Conservation (phyloP, 75 land plant species). For the Chamaecyparis obtusa region DNA sequence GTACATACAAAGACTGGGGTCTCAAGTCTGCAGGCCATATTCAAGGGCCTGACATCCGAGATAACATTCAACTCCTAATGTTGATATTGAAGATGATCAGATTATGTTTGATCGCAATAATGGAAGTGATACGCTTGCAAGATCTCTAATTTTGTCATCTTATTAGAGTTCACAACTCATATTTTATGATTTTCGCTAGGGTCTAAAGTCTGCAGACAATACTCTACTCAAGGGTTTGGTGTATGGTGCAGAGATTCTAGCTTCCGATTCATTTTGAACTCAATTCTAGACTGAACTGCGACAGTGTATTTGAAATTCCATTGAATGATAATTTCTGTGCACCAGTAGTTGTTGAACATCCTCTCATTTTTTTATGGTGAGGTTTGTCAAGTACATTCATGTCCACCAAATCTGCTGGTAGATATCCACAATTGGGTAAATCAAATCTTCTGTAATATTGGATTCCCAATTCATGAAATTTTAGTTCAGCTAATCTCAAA, state of each 20-base stretch:
- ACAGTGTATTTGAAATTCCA: constrained; percentile 93
- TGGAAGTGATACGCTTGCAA: constrained; percentile 91
- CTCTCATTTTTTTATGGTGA: constrained; percentile 91
- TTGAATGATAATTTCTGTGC: constrained; percentile 75
- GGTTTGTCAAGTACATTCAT: constrained; percentile 77
- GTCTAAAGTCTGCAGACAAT: constrained; percentile 88
- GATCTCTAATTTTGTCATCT: constrained; percentile 95
- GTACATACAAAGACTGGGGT: too few species aligned
- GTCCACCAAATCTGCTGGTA: background rate
- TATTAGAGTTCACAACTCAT: constrained; percentile 93
- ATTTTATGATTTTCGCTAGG: constrained; percentile 96
- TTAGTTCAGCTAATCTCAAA: background rate
- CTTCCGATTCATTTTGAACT: constrained; percentile 81
- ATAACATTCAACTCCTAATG: constrained; percentile 96
- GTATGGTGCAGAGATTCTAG: constrained; percentile 84
- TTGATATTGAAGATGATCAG: constrained; percentile 96
- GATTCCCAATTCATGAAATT: background rate
- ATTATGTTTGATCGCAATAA: constrained; percentile 92
- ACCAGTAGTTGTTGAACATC: too few species aligned
- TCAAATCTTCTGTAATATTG: background rate
- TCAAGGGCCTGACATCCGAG: constrained; percentile 43
- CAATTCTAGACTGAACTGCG: constrained; percentile 85
- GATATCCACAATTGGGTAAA: background rate
- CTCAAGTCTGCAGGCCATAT: too few species aligned
- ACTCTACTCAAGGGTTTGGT: constrained; percentile 75